Evolutionary conservation across 192 early-diverging fungal species (phyloP).

Genomic region (Geranomyces michiganensis): DNA sequence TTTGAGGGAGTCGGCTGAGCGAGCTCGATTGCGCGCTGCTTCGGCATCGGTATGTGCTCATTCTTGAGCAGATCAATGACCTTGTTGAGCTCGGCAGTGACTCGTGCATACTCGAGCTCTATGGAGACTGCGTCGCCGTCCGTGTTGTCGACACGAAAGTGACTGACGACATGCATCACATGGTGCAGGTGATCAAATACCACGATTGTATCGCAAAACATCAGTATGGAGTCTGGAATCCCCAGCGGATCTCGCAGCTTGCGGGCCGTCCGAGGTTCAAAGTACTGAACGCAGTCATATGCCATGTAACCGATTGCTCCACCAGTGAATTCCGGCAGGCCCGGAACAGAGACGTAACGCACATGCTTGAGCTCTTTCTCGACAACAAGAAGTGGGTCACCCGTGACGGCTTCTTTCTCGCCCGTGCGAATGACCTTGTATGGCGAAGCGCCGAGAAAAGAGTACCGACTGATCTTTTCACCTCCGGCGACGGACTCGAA

Average conservation of each 20-base stretch:
- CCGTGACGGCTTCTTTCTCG: conserved; percentile 64
- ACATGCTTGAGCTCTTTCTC: conserved; percentile 83
- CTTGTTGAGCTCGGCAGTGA: conserved; percentile 66
- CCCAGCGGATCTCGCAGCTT: conserved; percentile 81
- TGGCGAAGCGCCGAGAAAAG: conserved; percentile 92
- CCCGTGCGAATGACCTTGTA: conserved; percentile 84
- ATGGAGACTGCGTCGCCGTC: conserved; percentile 52
- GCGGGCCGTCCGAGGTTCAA: conserved; percentile 90
- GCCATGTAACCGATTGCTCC: conserved; percentile 97
- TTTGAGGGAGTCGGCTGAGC: conserved; percentile 79
- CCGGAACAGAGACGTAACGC: conserved; percentile 77
- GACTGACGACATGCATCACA: conserved; percentile 88
- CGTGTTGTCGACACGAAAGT: conserved; percentile 55
- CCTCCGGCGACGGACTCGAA: conserved; percentile 93
- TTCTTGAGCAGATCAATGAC: conserved; percentile 71
- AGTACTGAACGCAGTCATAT: conserved; percentile 97
- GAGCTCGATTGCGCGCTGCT: conserved; percentile 66
- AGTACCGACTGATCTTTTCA: conserved; percentile 95
- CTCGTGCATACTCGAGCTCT: conserved; percentile 68
- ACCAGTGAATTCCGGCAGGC: conserved; percentile 84
- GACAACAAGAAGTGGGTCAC: conserved; percentile 85
- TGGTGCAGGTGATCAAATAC: conserved; percentile 95
- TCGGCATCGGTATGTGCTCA: conserved; percentile 75
- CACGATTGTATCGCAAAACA: conserved; percentile 95
- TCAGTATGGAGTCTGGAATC: conserved; percentile 90